Base-by-base conservation (phyloP, 140 eudicot genomes). In the Flaveria floridana region DNA sequence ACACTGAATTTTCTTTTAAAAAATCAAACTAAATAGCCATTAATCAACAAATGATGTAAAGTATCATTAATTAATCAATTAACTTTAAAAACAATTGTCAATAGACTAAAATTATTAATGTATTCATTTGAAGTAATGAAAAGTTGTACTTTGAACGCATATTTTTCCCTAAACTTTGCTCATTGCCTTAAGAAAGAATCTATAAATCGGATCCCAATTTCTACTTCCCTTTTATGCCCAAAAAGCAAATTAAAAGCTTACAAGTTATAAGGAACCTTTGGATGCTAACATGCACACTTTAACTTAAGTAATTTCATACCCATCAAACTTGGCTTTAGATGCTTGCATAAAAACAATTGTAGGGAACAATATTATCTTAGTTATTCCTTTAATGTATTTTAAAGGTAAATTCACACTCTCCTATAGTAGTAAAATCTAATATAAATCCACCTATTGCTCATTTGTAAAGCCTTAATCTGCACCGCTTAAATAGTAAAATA, bases 211-310 rank as follows among this genome's bases (percentile, higher is more conserved):
- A 78, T 78, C 81, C 62, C 59, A 47, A 34, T 57, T 9, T 58
- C 28, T 70, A 47, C 76, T 78, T 77, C 70, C 26, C 46, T 3
- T 25, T 25, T 76, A 39, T 55, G 16, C 28, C 75, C 53, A 13
- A 55, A 42, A 76, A 2, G 12, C 13, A 9, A 28, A 47, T 7
- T 64, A 21, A 14, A 73, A 73, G 72, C 58, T 65, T 3, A 8
- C 26, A 15, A 42, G 71, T 76, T 82, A 79, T 14, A 63, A 73
- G 59, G 53, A 75, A 10, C 25, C 55, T 46, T 30, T 12, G 7
- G 4, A 6, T 12, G 34, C 85, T 76, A 76, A 80, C 2, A n/a
- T 75, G 26, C 62, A 47, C 84, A 50, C 23, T 34, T 63, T 63
- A 62, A 13, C 30, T 26, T 14, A 62, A 11, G 68, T 26, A 25